phyloP scores from a whole-genome alignment of 1,284 basidiomycete genomes.

The Peniophora sp. region DNA sequence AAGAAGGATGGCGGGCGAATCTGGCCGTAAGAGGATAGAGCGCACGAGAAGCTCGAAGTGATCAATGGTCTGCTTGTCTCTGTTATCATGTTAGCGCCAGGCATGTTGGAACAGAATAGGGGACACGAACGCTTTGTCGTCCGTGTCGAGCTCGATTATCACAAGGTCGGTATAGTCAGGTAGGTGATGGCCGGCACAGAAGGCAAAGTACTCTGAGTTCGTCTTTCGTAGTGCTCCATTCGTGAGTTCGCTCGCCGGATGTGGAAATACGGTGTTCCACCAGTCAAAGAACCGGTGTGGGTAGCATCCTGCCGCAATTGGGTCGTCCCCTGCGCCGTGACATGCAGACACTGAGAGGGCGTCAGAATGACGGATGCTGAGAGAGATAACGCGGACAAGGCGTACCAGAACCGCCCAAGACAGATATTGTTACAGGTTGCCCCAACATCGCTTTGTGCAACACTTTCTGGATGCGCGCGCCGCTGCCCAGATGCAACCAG shows the following conservation, averaged over 20 bases:
- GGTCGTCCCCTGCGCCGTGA: conserved; percentile 90
- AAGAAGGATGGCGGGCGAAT: conserved; percentile 83
- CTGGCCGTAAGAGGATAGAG: conserved; percentile 80
- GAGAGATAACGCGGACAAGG: conserved; percentile 10
- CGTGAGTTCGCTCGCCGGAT: conserved; percentile 90
- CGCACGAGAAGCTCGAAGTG: conserved; percentile 89
- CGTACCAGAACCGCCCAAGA: conserved; percentile 84
- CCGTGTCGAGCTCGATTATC: conserved; percentile 86
- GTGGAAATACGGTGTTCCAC: conserved; percentile 93
- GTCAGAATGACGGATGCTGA: not conserved
- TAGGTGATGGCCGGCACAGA: conserved; percentile 84
- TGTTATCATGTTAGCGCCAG: conserved; percentile 21
- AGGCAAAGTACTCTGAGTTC: conserved; percentile 88
- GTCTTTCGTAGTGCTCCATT: conserved; percentile 89
- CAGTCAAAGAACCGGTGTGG: conserved; percentile 88
- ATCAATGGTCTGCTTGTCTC: conserved; percentile 64
- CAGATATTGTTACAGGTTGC: conserved; percentile 82
- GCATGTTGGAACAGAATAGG: not conserved
- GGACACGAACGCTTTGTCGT: conserved; percentile 71
- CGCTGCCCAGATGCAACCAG: conserved; percentile 73
- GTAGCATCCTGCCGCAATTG: conserved; percentile 79
- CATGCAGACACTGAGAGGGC: conserved; percentile 70
- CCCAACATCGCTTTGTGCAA: conserved; percentile 82
- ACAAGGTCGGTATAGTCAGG: conserved; percentile 90
- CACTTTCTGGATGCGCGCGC: conserved; percentile 78